phyloP scores from a whole-genome alignment of 768 basidiomycete genomes.

The Sporobolomyces pararoseus region DNA sequence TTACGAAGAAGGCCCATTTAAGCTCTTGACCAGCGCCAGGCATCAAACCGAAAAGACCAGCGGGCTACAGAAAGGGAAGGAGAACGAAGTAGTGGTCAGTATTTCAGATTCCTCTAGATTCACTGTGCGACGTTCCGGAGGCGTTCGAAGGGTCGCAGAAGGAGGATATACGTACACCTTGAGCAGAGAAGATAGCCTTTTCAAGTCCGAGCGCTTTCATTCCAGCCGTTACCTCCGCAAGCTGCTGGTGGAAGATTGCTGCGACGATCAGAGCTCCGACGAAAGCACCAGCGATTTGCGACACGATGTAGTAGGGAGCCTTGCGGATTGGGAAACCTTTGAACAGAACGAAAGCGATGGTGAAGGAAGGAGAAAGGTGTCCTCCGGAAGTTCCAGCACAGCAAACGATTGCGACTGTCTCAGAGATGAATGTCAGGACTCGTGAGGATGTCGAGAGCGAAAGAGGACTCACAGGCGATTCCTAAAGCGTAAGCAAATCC shows the following conservation, averaged over 20 bases:
- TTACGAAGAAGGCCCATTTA: constrained; percentile 28
- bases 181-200: not conserved
- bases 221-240: constrained; percentile 45
- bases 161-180: constrained; percentile 24
- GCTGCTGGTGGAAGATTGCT: constrained; percentile 59
- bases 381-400: constrained; percentile 57
- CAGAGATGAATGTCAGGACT: not conserved
- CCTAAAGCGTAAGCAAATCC: constrained; percentile 62
- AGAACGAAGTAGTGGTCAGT: no score
- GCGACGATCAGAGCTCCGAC: constrained; percentile 63
- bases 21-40: constrained; percentile 9
- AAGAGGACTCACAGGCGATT: constrained; percentile 50
- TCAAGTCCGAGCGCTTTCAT: not conserved
- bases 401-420: constrained; percentile 55
- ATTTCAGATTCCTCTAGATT: no score
- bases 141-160: not conserved
- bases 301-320: constrained; percentile 69
- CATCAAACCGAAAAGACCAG: constrained; percentile 35
- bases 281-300: constrained; percentile 65
- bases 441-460: not conserved
- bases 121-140: not conserved
- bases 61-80: constrained; percentile 28
- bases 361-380: constrained; percentile 68
- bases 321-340: constrained; percentile 76
- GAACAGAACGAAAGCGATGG: constrained; percentile 64